Base-by-base conservation (phyloP, 441 rosid species). In the Adansonia madagascariensis region DNA sequence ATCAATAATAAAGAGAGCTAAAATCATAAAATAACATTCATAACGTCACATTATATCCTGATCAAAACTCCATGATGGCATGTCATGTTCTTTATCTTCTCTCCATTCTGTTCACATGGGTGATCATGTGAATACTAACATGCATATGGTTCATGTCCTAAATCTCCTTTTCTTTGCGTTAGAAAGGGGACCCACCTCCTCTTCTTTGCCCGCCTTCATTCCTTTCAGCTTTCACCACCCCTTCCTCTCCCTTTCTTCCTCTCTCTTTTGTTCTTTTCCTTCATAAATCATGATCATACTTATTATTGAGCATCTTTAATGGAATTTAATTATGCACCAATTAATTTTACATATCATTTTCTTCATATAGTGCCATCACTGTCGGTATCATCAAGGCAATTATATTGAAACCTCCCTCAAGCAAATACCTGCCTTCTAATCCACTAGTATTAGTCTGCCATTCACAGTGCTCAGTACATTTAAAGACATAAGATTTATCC, bases 81-180 rank as follows among this genome's bases (percentile, higher is more conserved):
- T 67, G n/a, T 62, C 59, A 31, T 17, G 35, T 43, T 15, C 60
- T 46, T 57, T n/a, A 15, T 52, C 65, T 31, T 71, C 1, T 70
- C 53, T 62, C 61, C 80, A 69, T 79, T 70, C 12, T 2, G 11
- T 62, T 74, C 84, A 84, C 87, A 80, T 80, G 87, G 78, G 71
- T 35, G 75, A 61, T 43, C 83, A 80, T 83, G 86, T 77, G 80
- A 63, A 47, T 77, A 78, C 10, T 59, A 68, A 22, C 52, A 61
- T 55, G 59, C 84, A 76, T 82, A 82, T 82, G 81, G 75, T 35
- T 56, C 9, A 18, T 31, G 62, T 15, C 78, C 66, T 41, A 70
- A 62, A 59, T 24, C 64, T 47, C 72, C 11, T 8, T 59, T 59
- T 3, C 12, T 59, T 59, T 20, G 4, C 46, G 46, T 43, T 44